phyloP scores from a whole-genome alignment of 2,329 filamentous ascomycete species.

The Aureobasidium sp. region DNA sequence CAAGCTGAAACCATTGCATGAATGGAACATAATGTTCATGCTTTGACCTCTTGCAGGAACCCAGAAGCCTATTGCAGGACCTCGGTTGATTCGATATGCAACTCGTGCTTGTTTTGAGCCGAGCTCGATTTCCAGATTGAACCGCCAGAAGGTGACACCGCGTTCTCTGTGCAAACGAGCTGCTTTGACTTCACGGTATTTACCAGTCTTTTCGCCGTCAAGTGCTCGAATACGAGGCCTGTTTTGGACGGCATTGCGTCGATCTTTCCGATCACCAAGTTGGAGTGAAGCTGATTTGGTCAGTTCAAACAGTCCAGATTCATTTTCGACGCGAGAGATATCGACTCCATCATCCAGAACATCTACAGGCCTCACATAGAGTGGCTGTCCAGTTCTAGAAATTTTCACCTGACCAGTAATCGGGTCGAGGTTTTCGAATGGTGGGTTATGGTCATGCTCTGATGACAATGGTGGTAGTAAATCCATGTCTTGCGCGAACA shows the following conservation, averaged over 20 bases:
- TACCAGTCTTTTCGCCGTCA: constrained; percentile 75
- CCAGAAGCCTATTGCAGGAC: constrained; percentile 87
- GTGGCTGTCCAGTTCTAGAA: constrained; percentile 73
- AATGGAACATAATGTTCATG: constrained; percentile 99
- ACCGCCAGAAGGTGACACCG: constrained; percentile 93
- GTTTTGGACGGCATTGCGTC: constrained; percentile 29
- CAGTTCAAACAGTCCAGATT: constrained; percentile 72
- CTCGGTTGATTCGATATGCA: constrained; percentile 90
- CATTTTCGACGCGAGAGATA: constrained; percentile 70
- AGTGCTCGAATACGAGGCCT: constrained; percentile 44
- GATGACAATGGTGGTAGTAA: constrained; percentile 70
- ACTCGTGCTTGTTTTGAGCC: constrained; percentile 71
- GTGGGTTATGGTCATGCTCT: constrained; percentile 54
- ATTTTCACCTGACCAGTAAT: constrained; percentile 82
- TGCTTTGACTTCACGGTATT: constrained; percentile 76
- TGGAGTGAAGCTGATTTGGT: constrained; percentile 27
- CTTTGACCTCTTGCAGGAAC: constrained; percentile 74
- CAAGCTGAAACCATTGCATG: constrained; percentile 89
- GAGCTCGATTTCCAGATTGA: constrained; percentile 90
- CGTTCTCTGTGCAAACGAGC: constrained; percentile 76
- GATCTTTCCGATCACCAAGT: not conserved
- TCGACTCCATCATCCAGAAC: constrained; percentile 72
- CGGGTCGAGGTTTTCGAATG: constrained; percentile 80
- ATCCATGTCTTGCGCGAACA: constrained; percentile 83
- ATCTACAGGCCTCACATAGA: constrained; percentile 86